Evolutionary conservation across 371 early-diverging fungal genomes (phyloP).

Genomic region (Zychaea mexicana): DNA sequence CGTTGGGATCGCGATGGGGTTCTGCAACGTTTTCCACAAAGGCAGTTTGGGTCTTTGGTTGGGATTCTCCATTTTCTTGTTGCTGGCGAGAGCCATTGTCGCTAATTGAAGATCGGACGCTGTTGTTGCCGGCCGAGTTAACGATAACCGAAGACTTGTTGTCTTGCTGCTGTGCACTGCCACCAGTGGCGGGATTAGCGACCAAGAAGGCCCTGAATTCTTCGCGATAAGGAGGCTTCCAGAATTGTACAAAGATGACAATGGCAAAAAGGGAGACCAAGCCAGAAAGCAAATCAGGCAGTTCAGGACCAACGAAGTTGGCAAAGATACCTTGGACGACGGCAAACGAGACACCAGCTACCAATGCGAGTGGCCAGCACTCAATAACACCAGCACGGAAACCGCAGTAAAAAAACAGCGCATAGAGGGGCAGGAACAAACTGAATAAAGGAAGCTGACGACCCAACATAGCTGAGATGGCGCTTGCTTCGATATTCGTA

Average conservation of each 20-base stretch:
- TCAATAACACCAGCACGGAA: slow-evolving; percentile 41
- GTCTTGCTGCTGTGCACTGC: background rate
- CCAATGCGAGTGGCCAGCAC: slow-evolving; percentile 49
- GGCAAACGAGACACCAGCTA: slow-evolving; percentile 52
- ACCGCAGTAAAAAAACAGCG: slow-evolving; percentile 41
- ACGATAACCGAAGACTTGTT: background rate
- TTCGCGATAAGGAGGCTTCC: slow-evolving; percentile 48
- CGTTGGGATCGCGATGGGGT: background rate
- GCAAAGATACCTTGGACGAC: slow-evolving; percentile 44
- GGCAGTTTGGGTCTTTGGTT: background rate
- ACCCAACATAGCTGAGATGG: slow-evolving; percentile 51
- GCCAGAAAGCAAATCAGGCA: slow-evolving; percentile 54
- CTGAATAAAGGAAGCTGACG: slow-evolving; percentile 50
- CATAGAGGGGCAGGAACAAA: slow-evolving; percentile 45
- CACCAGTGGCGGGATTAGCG: slow-evolving; percentile 3
- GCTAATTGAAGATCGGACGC: background rate
- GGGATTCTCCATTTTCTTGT: background rate
- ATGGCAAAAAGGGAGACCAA: slow-evolving; percentile 37
- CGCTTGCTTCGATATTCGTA: slow-evolving; percentile 37
- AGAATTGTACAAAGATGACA: slow-evolving; percentile 47
- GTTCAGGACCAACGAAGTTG: slow-evolving; percentile 49
- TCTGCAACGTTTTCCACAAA: background rate
- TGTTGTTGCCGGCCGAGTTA: background rate
- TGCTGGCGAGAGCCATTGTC: background rate
- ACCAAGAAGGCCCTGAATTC: slow-evolving; percentile 30